Evolutionary conservation across 768 basidiomycete genomes (phyloP).

Genomic region (Lactifluus subvellereus): DNA sequence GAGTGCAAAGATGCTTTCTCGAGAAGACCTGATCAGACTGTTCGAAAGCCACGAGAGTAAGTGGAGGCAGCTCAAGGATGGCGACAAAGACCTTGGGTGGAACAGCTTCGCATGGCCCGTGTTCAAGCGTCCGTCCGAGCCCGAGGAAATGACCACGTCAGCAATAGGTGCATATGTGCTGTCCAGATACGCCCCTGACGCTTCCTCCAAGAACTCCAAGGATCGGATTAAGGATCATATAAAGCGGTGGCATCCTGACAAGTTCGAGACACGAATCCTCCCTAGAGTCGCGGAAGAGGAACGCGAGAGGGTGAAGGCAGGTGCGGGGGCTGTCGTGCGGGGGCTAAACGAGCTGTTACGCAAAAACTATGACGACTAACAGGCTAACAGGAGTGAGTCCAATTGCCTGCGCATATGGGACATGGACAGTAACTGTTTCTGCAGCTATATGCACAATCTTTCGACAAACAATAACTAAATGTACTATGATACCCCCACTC

Average conservation of each 20-base stretch:
- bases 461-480: slow-evolving; percentile 19
- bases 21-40: slow-evolving; percentile 50
- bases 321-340: slow-evolving; percentile 67
- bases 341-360: slow-evolving; percentile 65
- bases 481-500: slow-evolving; percentile 26
- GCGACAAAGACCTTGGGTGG: slow-evolving; percentile 47
- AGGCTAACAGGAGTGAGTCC: slow-evolving; percentile 15
- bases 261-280: slow-evolving; percentile 66
- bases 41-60: slow-evolving; percentile 58
- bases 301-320: slow-evolving; percentile 60
- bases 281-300: slow-evolving; percentile 58
- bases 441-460: slow-evolving; percentile 21
- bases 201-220: slow-evolving; percentile 49
- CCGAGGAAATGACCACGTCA: slow-evolving; percentile 55
- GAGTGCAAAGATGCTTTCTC: slow-evolving; percentile 41
- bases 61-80: slow-evolving; percentile 43
- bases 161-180: slow-evolving; percentile 59
- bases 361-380: slow-evolving; percentile 31
- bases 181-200: slow-evolving; percentile 50
- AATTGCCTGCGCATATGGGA: not conserved
- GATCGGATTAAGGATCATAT: slow-evolving; percentile 74
- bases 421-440: not conserved
- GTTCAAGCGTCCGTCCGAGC: slow-evolving; percentile 47
- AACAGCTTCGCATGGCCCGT: slow-evolving; percentile 71
- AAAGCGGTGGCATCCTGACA: slow-evolving; percentile 76